Evolutionary conservation across 768 basidiomycete species (phyloP), one percentile per base, ranked within the genome.

Genomic region (Leccinum broughii): DNA sequence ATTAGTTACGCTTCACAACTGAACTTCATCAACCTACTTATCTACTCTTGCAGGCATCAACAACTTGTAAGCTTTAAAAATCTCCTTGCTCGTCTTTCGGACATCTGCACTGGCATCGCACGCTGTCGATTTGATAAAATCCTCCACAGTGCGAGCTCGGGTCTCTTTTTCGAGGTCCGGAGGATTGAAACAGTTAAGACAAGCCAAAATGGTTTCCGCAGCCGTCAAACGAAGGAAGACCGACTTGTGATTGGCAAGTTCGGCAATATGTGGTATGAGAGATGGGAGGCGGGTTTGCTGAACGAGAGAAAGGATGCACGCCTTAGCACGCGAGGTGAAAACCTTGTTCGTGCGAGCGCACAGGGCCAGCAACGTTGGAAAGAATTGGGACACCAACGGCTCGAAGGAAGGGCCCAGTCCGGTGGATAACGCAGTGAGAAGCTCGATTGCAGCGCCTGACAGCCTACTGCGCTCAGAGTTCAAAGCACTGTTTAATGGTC

Each of bases 321-420:
- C 69, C 61, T 80, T 83, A 2, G 89, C 87, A 34, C 91, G 87
- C 48, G 78, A 81, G 64, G 86, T 75, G 66, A 90, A 84, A 51
- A 94, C 84, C 72, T 92, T 94, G 79, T 89, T 93, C 20, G 92
- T 81, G 22, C 90, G 84, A 17, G 84, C 79, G 63, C 89, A 91
- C 24, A 92, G 75, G 2, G 76, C 74, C 13, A 95, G 77, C 20
- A 95, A 77, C 7, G 85, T 75, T 0, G 92, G 92, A 48, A 93
- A 64, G 66, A 89, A 87, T 13, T 86, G 68, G n/a, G 82, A 72
- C 7, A 92, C 73, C 22, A 93, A 78, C 3, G 85, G 81, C 44
- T 89, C 89, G 66, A 93, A 93, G 8, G 79, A 77, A 6, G 74
- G 65, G 20, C 83, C 88, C 15, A 94, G 77, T 0, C 79, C 83